phyloP scores from a whole-genome alignment of 352 stramenopile genomes.

The Globisporangium camurandrum region DNA sequence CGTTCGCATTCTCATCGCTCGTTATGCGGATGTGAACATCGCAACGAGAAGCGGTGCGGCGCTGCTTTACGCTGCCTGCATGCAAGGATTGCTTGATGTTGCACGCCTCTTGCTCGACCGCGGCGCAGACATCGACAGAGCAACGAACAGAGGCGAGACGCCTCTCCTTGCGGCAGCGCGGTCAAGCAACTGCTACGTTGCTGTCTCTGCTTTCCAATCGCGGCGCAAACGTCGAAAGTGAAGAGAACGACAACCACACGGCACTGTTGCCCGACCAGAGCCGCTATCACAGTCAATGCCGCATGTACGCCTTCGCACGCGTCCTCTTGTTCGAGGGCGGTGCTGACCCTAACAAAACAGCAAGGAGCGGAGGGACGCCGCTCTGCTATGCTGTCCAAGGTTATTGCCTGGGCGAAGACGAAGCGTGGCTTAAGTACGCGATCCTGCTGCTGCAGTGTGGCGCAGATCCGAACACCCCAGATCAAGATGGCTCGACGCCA shows the following conservation, averaged over 20 bases:
- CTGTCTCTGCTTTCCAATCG: not conserved
- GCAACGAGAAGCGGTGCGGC: not conserved
- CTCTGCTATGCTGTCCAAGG: too few relatives aligned
- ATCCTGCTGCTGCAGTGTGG: not conserved
- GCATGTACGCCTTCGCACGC: too few relatives aligned
- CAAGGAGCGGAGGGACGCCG: not conserved
- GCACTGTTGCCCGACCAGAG: not conserved
- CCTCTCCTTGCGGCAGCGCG: not conserved
- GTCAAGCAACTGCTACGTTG: too few relatives aligned
- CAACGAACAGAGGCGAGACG: not conserved
- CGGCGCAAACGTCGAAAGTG: not conserved
- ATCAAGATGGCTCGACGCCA: not conserved
- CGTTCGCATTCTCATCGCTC: not conserved
- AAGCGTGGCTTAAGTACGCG: not conserved
- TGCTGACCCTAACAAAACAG: not conserved
- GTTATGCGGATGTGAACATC: not conserved
- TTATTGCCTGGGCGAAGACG: not conserved
- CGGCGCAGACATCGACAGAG: not conserved
- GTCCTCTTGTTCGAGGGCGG: conserved; percentile 1
- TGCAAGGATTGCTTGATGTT: not conserved
- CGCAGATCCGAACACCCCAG: not conserved
- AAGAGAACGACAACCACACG: not conserved
- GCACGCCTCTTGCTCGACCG: not conserved
- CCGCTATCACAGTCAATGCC: not conserved
- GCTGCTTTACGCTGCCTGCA: not conserved